Percentiles rank a stretch among this genome's conserved stretches.
phyloP scores from a whole-genome alignment of 345 rosid species.

The Chamaenerion angustifolium region DNA sequence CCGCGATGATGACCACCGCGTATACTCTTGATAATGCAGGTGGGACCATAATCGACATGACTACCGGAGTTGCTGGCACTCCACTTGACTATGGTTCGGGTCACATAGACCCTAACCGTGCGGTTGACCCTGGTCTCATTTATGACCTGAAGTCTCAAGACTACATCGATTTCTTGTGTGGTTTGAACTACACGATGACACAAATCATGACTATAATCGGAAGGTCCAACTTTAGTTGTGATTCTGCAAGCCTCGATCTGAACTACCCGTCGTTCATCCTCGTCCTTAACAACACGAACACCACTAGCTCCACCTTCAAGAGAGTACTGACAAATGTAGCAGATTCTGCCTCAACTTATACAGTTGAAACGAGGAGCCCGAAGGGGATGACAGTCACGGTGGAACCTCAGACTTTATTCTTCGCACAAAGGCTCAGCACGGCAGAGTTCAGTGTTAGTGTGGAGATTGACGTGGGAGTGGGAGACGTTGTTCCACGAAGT shows the following conservation, averaged over 20 bases:
- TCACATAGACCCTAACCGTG: conserved; percentile 25
- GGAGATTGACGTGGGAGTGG: conserved; percentile 15
- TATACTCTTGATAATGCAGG: conserved; percentile 11
- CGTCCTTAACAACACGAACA: conserved; percentile 30
- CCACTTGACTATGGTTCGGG: conserved; percentile 45
- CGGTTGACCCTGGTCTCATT: conserved; percentile 33
- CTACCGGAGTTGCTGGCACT: conserved; percentile 16
- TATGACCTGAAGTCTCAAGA: conserved; percentile 24
- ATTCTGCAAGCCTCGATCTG: conserved; percentile 19
- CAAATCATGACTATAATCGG: conserved; percentile 22
- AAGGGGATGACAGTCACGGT: conserved; percentile 19
- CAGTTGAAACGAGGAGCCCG: conserved; percentile 14
- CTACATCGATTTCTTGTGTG: conserved; percentile 23
- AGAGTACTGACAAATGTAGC: conserved; percentile 28
- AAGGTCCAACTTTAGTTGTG: conserved; percentile 14
- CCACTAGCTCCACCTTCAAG: conserved; percentile 22
- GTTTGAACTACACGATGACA: conserved; percentile 18
- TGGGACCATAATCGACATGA: conserved; percentile 20
- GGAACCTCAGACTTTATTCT: conserved; percentile 17
- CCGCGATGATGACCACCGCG: conserved; percentile 39
- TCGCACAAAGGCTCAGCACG: conserved; percentile 16
- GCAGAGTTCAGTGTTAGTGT: conserved; percentile 25
- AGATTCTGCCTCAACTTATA: conserved; percentile 13
- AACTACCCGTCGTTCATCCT: conserved; percentile 43
- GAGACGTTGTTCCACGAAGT: conserved; percentile 8